phyloP scores from a whole-genome alignment of 768 basidiomycete species.

The Lactarius evosmus region DNA sequence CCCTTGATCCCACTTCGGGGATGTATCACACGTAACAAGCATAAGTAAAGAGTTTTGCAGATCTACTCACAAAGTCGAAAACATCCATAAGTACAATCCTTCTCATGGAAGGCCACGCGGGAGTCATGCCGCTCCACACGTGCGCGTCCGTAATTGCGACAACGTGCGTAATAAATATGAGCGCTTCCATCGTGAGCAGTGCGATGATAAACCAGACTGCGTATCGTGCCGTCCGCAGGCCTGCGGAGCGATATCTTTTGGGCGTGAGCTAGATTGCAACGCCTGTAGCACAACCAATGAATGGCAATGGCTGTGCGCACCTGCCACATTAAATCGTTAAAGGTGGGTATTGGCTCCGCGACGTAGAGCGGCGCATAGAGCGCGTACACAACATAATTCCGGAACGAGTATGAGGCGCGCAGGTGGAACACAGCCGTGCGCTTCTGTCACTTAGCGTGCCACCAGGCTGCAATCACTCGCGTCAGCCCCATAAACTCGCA shows the following conservation, averaged over 20 bases:
- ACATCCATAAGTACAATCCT: too few relatives aligned
- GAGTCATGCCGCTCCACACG: conserved; percentile 76
- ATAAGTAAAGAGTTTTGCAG: too few relatives aligned
- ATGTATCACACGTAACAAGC: too few relatives aligned
- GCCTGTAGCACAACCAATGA: too few relatives aligned
- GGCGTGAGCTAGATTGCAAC: conserved; percentile 34
- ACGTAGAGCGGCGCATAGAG: conserved; percentile 67
- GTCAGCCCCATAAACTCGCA: conserved; percentile 23
- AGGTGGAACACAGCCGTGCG: conserved; percentile 56
- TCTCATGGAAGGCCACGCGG: conserved; percentile 82
- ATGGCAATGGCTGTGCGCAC: too few relatives aligned
- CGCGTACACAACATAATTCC: conserved; percentile 79
- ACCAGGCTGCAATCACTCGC: conserved; percentile 27
- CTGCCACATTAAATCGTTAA: too few relatives aligned
- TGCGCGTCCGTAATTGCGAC: conserved; percentile 91
- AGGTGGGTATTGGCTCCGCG: too few relatives aligned
- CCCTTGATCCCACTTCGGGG: too few relatives aligned
- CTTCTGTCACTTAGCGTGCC: conserved; percentile 49
- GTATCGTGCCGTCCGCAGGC: conserved; percentile 54
- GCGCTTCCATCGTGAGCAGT: conserved; percentile 82
- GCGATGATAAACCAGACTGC: conserved; percentile 65
- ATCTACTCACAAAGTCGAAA: too few relatives aligned
- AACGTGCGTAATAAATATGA: conserved; percentile 93
- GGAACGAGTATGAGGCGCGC: conserved; percentile 56
- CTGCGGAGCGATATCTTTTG: conserved; percentile 43